Conservation (phyloP, 352 stramenopile species). For the Aphanomyces stellatus region DNA sequence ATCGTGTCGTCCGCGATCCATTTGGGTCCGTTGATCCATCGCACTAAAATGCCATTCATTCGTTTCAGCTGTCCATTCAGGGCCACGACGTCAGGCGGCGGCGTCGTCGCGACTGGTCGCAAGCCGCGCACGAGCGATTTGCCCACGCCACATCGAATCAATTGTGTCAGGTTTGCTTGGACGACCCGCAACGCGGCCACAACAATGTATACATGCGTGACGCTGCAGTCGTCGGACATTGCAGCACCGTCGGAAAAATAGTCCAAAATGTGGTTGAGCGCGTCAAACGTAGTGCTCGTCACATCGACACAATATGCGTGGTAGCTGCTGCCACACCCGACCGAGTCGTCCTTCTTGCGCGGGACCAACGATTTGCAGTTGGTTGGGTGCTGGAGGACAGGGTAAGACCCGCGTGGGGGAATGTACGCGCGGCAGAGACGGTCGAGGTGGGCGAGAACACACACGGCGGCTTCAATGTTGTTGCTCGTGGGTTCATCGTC, state of each 20-base stretch:
- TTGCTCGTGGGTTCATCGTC: slow-evolving; percentile 16
- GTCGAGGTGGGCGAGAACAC: slow-evolving; percentile 76
- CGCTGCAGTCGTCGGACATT: not conserved
- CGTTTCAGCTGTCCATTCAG: not conserved
- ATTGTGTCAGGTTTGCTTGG: slow-evolving; percentile 60
- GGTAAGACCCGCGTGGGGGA: slow-evolving; percentile 3
- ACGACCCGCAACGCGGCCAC: slow-evolving; percentile 58
- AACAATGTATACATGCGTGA: slow-evolving; percentile 56
- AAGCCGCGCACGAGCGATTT: slow-evolving; percentile 26
- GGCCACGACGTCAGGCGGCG: not conserved
- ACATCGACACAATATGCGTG: slow-evolving; percentile 28
- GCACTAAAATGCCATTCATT: not conserved
- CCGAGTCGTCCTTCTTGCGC: not conserved
- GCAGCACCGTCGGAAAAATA: slow-evolving; percentile 6
- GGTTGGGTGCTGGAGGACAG: not conserved
- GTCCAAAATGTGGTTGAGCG: slow-evolving; percentile 23
- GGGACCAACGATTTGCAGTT: too few species aligned
- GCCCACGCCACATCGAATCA: slow-evolving; percentile 49
- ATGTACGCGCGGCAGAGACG: slow-evolving; percentile 44
- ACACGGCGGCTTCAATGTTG: slow-evolving; percentile 33
- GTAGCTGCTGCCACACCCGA: not conserved
- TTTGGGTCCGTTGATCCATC: slow-evolving; percentile 5
- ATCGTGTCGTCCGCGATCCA: slow-evolving; percentile 8
- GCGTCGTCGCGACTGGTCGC: not conserved
- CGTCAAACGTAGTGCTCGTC: slow-evolving; percentile 26